A percentile compares a stretch with the other conserved stretches of the same genome.
Conservation (phyloP, 2,329 filamentous ascomycete genomes). For the Neonectria magnoliae region DNA sequence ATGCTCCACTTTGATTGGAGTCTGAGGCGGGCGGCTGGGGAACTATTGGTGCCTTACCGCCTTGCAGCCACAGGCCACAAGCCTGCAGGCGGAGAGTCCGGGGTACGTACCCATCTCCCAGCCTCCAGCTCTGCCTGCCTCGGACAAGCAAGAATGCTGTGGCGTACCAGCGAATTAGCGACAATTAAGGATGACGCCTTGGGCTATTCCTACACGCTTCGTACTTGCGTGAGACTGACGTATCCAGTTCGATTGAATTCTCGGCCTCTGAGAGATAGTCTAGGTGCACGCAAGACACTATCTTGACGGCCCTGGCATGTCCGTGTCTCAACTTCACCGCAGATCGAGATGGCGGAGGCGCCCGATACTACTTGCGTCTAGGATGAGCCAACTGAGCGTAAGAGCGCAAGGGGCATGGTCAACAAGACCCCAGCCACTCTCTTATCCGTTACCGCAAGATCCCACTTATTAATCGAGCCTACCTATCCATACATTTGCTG, state of each 20-base stretch:
- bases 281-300: too few species aligned
- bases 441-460: background rate
- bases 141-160: background rate
- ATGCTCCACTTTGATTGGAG: slow-evolving; percentile 39
- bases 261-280: background rate
- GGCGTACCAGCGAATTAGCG: background rate
- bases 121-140: background rate
- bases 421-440: background rate
- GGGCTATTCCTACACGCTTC: background rate
- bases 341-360: background rate
- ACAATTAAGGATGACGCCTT: background rate
- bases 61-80: slow-evolving; percentile 26
- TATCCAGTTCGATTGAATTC: background rate
- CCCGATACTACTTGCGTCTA: background rate
- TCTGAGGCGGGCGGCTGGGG: slow-evolving; percentile 26
- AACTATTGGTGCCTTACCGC: slow-evolving; percentile 42
- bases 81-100: slow-evolving; percentile 24
- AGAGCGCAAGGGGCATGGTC: background rate
- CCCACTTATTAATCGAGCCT: background rate
- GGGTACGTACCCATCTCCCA: slow-evolving; percentile 4
- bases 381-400: background rate
- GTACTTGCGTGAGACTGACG: background rate
- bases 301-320: background rate
- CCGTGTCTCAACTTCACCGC: background rate
- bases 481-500: background rate